Base-by-base conservation (phyloP, 306 rosid genomes). In the Vachellia collinsii region DNA sequence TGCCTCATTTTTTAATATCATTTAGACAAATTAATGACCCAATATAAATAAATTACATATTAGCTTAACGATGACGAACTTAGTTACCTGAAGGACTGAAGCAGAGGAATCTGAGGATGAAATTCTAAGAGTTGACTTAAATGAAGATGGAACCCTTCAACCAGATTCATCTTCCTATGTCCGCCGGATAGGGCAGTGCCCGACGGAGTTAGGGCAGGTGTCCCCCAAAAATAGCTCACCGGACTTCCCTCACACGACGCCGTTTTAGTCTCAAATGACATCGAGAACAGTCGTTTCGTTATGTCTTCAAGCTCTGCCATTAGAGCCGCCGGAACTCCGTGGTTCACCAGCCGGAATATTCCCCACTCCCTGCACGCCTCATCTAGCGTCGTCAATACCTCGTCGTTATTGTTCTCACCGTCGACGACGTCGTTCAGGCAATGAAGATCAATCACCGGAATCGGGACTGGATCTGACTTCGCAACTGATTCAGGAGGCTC, bases 361-460 rank as follows among this genome's bases (percentile, higher is more conserved):
- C 95, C 93, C 91, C 93, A 89, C 25, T 79, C 46, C 50, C 75
- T 74, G 77, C 93, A 91, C 19, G 88, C 90, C 80, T 84, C 80
- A 1, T 41, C 89, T n/a, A 87, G 79, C 64, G 43, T 64, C 8
- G 13, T n/a, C 25, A 56, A 56, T 20, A 19, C 73, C 43, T 66
- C 25, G 25, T 19, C 25, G 12, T 8, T 29, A 2, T 29, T 29
- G 34, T 29, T 29, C 34, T 29, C 34, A 29, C 34, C 34, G 34
- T 29, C 34, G 34, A 29, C 61, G 25, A 56, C 85, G 11, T 12
- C 63, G 51, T 42, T 65, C 34, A 85, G 74, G 83, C 74, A 11
- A 54, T 83, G 47, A 39, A 89, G 82, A 74, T 91, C 95, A 14
- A 91, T 74, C 3, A 72, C n/a, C 5, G 25, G 63, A n/a, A 56